Base-by-base conservation (phyloP, 2,329 filamentous ascomycete genomes). In the Fusarium sp. region DNA sequence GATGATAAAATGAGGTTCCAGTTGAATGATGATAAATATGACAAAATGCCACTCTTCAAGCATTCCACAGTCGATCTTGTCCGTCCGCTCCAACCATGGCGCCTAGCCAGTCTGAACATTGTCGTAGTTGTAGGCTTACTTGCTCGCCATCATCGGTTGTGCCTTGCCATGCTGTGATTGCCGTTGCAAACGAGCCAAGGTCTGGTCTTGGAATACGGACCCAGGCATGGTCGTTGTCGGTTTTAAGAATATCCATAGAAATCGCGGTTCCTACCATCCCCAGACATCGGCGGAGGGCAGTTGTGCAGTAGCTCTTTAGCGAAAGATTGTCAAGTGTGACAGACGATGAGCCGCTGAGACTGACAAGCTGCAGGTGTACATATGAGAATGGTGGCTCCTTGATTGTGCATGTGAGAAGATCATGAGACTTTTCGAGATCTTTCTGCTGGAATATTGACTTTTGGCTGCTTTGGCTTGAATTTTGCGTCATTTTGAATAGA, bases 181-280 rank as follows among this genome's bases (percentile, higher is more conserved):
- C 92, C 0, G 90, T 91, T 0, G 90, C 84, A 62, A 94, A 88
- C 2, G 87, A 85, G 3, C 83, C 84, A 13, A 91, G 82, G 75
- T 94, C 91, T 64, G 87, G 85, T 10, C 87, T 83, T 10, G 92
- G 91, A 14, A 94, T 80, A 24, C 93, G 86, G 56, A 94, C 80
- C 91, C 92, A 94, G 63, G 88, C 88, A 54, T 90, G 85, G 11
- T 78, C 76, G 3, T 83, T 85, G 7, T 89, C 82, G 0, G 91
- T 83, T 75, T 91, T 90, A 39, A 96, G 86, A 26, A 95, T 89
- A 78, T 96, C 94, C 63, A 95, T 79, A 3, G 91, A 84, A 7
- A 95, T 90, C 17, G 89, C 90, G 5, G 87, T 83, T 17, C 94
- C 94, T 1, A 89, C 90, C 24, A 90, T 82, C 26, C 94, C 94